Base-by-base conservation (phyloP, 768 basidiomycete species). In the Phanerochaete sordida region DNA sequence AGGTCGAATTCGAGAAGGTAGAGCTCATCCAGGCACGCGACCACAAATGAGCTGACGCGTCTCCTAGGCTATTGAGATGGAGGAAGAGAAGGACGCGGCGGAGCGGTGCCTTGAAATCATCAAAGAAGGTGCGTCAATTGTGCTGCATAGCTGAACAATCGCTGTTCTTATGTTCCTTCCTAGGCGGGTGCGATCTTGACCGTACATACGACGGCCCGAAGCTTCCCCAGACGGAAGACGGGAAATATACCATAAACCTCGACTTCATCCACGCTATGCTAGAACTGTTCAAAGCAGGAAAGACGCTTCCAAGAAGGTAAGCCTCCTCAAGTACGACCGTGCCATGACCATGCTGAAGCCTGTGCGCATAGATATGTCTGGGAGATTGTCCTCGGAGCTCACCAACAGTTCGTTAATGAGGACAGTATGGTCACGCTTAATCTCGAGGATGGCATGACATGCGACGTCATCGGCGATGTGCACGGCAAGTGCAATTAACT, bases 391-490 rank as follows among this genome's bases (percentile, higher is more conserved):
- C 79, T 99, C 16, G 94, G 91, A 11, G 94, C 92, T 62, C 83
- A 91, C 70, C 81, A 84, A 21, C 77, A 83, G 21, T 88, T 98
- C 67, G 77, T 79, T 16, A 82, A 86, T 66, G 93, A 95, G 68
- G 85, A 89, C 61, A 94, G 86, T 64, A 65, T 99, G 68, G 92
- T 95, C 16, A 82, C 89, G 54, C 80, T 95, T 24, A 74, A 81
- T 52, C 73, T 99, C 24, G 79, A 81, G 27, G 86, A 93, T 15
- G 95, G 89, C 0, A 78, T 87, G 57, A 94, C 88, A 0, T 86
- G 89, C 69, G 95, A 98, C 74, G 88, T 99, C 58, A 95, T 99
- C 65, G 97, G 97, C 15, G 96, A 98, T 73, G 92, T 95, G 13
- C 95, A 97, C 73, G 94, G 94, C 91, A 63, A 44, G 77, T 59